Conservation (phyloP, 2,329 filamentous ascomycete genomes). For the Didymella arachidicola region DNA sequence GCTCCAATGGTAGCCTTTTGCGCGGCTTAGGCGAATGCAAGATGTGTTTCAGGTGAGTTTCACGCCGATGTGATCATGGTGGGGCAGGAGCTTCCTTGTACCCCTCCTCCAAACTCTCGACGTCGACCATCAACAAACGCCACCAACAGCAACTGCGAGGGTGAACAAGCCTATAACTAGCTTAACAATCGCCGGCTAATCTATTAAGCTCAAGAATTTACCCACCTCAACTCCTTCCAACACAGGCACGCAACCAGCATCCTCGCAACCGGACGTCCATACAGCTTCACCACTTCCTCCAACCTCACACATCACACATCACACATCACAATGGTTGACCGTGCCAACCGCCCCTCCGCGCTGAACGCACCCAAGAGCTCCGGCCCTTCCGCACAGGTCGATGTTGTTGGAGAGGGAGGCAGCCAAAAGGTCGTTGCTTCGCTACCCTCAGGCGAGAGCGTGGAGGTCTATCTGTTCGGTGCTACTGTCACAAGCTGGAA, state of each 20-base stretch:
- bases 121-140: slow-evolving; percentile 27
- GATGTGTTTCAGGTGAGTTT: slow-evolving; percentile 21
- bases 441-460: slow-evolving; percentile 84
- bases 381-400: slow-evolving; percentile 71
- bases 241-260: background rate
- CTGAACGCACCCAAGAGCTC: slow-evolving; percentile 68
- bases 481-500: slow-evolving; percentile 96
- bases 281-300: slow-evolving; percentile 13
- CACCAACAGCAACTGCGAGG: slow-evolving; percentile 20
- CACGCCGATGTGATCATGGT: slow-evolving; percentile 28
- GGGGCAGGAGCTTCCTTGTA: slow-evolving; percentile 31
- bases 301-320: slow-evolving; percentile 19
- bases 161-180: slow-evolving; percentile 9
- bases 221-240: background rate
- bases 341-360: slow-evolving; percentile 82
- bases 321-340: slow-evolving; percentile 71
- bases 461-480: slow-evolving; percentile 87
- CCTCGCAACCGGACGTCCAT: slow-evolving; percentile 13
- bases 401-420: slow-evolving; percentile 76
- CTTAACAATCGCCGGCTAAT: slow-evolving; percentile 5
- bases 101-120: slow-evolving; percentile 31
- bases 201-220: background rate
- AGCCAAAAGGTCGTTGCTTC: slow-evolving; percentile 77
- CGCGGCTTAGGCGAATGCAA: slow-evolving; percentile 11
- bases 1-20: slow-evolving; percentile 7